Evolutionary conservation across 2,329 filamentous ascomycete genomes (phyloP), one percentile per base, ranked within the genome.

Genomic region (Paecilomyces dactylethromorphus): DNA sequence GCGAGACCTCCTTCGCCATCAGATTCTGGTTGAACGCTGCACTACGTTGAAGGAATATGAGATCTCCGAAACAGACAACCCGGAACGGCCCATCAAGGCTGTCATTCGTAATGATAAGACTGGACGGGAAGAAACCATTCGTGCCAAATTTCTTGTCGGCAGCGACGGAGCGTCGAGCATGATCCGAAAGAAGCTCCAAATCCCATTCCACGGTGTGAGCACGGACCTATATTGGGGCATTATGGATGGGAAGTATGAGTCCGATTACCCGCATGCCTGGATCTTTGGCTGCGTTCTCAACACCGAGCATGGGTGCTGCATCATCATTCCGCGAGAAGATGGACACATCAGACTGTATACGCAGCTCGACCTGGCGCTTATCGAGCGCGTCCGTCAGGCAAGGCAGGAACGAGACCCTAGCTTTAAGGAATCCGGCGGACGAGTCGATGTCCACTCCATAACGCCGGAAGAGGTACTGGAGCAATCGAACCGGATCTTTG

Each of bases 1-100:
- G 22, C 66, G 74, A 6, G 73, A 76, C 57, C 59, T 76, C 5
- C 49, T 65, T 3, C 65, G 73, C 0, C 72, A 76, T 54, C 60
- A 67, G 39, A 60, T 63, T 2, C 60, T 74, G 1, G 71, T 75
- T 35, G 32, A 35, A 35, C 32, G 32, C 15, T 35, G 32, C 15
- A 35, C 32, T 10, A 35, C 32, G 11, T 35, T 35, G 32, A 35
- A 35, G 32, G 32, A 35, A 35, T 35, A 35, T 35, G 32, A 35
- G 3, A 35, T 35, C 3, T 35, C 32, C 8, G 32, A 35, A 35
- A 13, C 32, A 35, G 32, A 35, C 11, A 35, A 35, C 32, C 32
- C 32, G 11, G 32, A 35, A 35, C 32, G 32, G 15, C 32, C 32
- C 32, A 35, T 35, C 32, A 35, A 35, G 32, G 32, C 32, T 10